Percentiles rank a stretch among this genome's conserved stretches.
phyloP scores from a whole-genome alignment of 371 early-diverging fungal species.

The Neoconidiobolus thromboides region DNA sequence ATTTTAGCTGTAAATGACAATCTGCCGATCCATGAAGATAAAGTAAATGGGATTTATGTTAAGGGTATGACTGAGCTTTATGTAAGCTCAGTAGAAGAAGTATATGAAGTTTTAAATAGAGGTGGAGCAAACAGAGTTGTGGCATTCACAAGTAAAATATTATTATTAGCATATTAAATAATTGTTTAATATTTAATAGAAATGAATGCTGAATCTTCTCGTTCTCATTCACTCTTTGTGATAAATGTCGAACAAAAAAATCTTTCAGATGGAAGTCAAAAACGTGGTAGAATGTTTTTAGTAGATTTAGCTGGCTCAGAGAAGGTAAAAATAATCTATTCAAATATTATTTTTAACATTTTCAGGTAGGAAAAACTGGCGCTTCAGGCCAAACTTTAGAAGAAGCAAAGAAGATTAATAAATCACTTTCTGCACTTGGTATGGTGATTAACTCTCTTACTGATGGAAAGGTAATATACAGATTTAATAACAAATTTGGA shows the following conservation, averaged over 20 bases:
- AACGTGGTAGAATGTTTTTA: conserved; percentile 78
- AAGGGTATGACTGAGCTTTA: conserved; percentile 88
- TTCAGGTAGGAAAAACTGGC: conserved; percentile 80
- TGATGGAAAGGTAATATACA: conserved; percentile 50
- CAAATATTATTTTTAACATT: not conserved
- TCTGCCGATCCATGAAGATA: conserved; percentile 89
- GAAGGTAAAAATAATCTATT: conserved; percentile 26
- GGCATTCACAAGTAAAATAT: conserved; percentile 60
- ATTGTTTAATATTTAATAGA: conserved; percentile 11
- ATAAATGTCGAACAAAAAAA: conserved; percentile 87
- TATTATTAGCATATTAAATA: not conserved
- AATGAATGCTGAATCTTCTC: conserved; percentile 95
- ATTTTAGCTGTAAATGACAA: conserved; percentile 58
- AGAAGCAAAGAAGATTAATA: conserved; percentile 99
- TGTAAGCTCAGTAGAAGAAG: conserved; percentile 83
- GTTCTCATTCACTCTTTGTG: conserved; percentile 96
- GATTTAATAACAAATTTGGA: not conserved
- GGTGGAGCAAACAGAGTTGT: conserved; percentile 81
- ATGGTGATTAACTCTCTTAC: conserved; percentile 97
- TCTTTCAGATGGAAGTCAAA: conserved; percentile 57
- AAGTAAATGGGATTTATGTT: conserved; percentile 83
- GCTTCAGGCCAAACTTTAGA: conserved; percentile 96
- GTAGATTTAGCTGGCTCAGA: conserved; percentile 99
- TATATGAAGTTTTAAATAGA: conserved; percentile 80
- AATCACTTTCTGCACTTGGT: conserved; percentile 90